Percentiles rank a stretch among this genome's conserved stretches.
These are phyloP conservation scores for Nitzschia putrida DNA, from an alignment of 108 stramenopile genomes.

Conservation along the genomic window DNA sequence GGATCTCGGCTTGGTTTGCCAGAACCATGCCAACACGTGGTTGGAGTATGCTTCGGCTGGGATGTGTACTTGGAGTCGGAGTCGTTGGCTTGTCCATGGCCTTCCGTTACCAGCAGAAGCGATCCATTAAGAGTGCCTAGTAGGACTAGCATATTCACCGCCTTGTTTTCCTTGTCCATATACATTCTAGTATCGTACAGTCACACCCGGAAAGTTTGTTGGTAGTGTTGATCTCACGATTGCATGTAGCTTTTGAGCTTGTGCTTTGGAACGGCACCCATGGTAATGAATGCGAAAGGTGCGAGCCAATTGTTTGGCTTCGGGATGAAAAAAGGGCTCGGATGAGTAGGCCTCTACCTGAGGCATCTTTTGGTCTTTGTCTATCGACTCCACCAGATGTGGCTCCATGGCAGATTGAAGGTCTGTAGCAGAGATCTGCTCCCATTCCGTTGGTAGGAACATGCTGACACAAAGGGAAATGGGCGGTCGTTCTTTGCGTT, in stretches of 20 bases:
- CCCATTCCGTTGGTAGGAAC: conserved; percentile 39
- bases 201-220: conserved; percentile 42
- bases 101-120: background rate
- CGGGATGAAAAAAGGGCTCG: conserved; percentile 33
- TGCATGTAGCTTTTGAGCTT: conserved; percentile 47
- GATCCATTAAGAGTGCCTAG: background rate
- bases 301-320: conserved; percentile 7
- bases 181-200: conserved; percentile 28
- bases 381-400: background rate
- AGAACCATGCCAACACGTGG: background rate
- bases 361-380: conserved; percentile 9
- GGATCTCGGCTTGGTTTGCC: conserved; percentile 2
- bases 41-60: conserved; percentile 14
- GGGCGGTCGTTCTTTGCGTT: conserved; percentile 45
- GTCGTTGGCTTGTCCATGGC: conserved; percentile 15
- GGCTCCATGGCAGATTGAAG: conserved; percentile 10
- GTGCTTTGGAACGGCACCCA: conserved; percentile 21
- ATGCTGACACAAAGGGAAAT: conserved; percentile 38
- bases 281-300: conserved; percentile 50
- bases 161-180: background rate
- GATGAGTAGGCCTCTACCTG: conserved; percentile 25
- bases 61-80: conserved; percentile 11
- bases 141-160: too few species aligned
- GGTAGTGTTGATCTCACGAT: conserved; percentile 33
- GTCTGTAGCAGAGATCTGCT: conserved; percentile 5